Percentiles rank a stretch among this genome's conserved stretches.
These are phyloP conservation scores for Stemphylium lycopersici DNA, from an alignment of 2,329 filamentous ascomycete genomes.

Conservation along the genomic window DNA sequence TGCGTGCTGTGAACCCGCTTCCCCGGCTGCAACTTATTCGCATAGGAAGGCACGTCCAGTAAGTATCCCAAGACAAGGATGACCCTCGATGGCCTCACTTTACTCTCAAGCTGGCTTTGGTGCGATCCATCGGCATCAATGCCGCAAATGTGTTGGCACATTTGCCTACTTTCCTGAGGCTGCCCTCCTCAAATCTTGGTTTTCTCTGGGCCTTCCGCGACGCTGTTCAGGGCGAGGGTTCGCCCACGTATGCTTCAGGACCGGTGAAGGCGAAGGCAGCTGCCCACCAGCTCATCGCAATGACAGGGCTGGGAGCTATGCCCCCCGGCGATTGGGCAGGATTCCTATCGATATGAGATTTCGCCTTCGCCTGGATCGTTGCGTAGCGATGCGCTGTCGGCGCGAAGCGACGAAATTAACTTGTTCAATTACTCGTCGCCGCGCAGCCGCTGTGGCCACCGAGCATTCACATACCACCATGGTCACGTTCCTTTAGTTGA, in stretches of 20 bases:
- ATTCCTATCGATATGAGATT: background rate
- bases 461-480: background rate
- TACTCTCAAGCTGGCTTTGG: no score
- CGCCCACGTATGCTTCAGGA: background rate
- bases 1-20: no score
- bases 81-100: no score
- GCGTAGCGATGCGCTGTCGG: background rate
- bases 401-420: background rate
- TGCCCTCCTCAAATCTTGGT: no score
- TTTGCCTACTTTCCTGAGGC: no score
- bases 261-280: conserved; percentile 2
- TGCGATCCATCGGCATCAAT: no score
- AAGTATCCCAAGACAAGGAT: no score
- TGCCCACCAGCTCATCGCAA: background rate
- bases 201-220: no score
- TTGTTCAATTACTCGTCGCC: no score
- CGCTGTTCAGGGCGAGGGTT: background rate
- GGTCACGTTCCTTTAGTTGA: background rate
- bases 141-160: no score
- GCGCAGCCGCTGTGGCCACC: background rate
- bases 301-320: background rate
- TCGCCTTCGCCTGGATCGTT: background rate
- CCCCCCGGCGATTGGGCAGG: background rate
- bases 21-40: no score
- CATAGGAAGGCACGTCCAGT: no score